These are phyloP conservation scores for Pleurotus cornucopiae DNA, from an alignment of 768 basidiomycete species.

Conservation along the genomic window DNA sequence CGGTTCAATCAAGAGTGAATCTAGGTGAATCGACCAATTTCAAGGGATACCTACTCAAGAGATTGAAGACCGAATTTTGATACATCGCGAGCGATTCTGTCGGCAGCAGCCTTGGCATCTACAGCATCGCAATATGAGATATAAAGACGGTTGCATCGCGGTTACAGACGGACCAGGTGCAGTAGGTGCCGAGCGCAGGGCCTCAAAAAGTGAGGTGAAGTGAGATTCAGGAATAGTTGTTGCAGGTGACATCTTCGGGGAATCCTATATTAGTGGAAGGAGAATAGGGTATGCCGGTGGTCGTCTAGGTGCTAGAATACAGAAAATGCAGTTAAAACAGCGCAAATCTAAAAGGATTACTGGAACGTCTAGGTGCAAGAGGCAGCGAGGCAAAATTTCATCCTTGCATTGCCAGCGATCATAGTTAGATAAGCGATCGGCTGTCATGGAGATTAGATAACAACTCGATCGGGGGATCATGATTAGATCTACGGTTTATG, in stretches of 20 bases:
- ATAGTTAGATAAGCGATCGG: neutral
- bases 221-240: slow-evolving; percentile 2
- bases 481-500: no score
- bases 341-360: neutral
- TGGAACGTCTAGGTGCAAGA: neutral
- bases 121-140: neutral
- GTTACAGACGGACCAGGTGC: slow-evolving; percentile 11
- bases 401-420: neutral
- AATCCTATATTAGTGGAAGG: neutral
- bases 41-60: slow-evolving; percentile 41
- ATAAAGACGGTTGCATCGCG: neutral
- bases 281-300: neutral
- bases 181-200: slow-evolving; percentile 13
- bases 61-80: slow-evolving; percentile 57
- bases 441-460: neutral
- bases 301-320: slow-evolving; percentile 7
- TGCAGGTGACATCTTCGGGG: slow-evolving; percentile 12
- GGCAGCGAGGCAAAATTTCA: neutral
- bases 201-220: slow-evolving; percentile 12
- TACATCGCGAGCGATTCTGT: slow-evolving; percentile 72
- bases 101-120: slow-evolving; percentile 85
- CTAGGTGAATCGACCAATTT: neutral
- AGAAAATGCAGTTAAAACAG: slow-evolving; percentile 4
- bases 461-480: no score
- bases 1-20: slow-evolving; percentile 5